A percentile compares a stretch with the other conserved stretches of the same genome.
Conservation (phyloP, 2,329 filamentous ascomycete genomes). For the Tolypocladium amazonense region DNA sequence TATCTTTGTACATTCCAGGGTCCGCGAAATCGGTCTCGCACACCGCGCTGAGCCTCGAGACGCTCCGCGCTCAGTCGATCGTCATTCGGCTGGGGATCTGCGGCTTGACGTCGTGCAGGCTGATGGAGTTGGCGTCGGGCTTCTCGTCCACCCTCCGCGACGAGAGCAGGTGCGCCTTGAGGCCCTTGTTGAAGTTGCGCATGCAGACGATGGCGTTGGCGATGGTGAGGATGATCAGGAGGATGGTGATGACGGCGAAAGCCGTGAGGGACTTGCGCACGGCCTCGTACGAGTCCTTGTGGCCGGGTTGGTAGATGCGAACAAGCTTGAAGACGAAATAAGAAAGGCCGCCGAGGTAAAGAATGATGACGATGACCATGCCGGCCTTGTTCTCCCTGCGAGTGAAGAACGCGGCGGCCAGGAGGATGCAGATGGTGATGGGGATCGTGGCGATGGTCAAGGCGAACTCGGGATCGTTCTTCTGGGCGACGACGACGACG, state of each 20-base stretch:
- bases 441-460: constrained; percentile 85
- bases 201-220: constrained; percentile 79
- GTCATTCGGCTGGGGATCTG: constrained; percentile 47
- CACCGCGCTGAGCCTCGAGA: not conserved
- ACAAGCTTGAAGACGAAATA: constrained; percentile 99
- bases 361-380: constrained; percentile 67
- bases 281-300: constrained; percentile 55
- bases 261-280: constrained; percentile 81
- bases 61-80: constrained; percentile 36
- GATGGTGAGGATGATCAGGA: constrained; percentile 83
- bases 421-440: constrained; percentile 78
- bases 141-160: constrained; percentile 39
- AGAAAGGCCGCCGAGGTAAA: constrained; percentile 80
- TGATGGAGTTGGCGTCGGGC: constrained; percentile 45
- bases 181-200: constrained; percentile 77
- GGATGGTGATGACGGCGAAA: constrained; percentile 86
- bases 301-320: constrained; percentile 72
- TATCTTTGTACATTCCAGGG: constrained; percentile 20
- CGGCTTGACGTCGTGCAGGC: constrained; percentile 45
- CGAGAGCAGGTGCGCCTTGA: constrained; percentile 74
- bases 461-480: constrained; percentile 63
- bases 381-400: constrained; percentile 71
- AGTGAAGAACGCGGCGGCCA: constrained; percentile 77
- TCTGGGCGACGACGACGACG: constrained; percentile 73
- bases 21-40: not conserved